These are phyloP conservation scores for Pontederia crassipes DNA, from an alignment of 176 grass and related monocot species.

Conservation along the genomic window DNA sequence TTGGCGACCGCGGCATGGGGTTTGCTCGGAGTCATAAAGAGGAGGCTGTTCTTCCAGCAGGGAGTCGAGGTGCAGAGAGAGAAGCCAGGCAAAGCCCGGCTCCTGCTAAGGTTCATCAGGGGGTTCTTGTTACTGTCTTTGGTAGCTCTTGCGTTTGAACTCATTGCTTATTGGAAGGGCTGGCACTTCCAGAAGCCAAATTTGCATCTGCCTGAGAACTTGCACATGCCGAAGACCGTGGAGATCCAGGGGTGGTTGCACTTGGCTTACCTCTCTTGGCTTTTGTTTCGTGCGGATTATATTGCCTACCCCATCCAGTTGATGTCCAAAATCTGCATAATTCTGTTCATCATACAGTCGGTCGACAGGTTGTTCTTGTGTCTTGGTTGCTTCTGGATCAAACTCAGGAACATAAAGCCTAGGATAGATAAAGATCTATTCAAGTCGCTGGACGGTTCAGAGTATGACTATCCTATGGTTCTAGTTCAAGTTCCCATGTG, in stretches of 20 bases:
- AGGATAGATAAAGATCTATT: slow-evolving; percentile 40
- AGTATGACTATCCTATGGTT: slow-evolving; percentile 56
- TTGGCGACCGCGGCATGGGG: slow-evolving; percentile 32
- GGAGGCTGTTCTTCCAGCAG: slow-evolving; percentile 20
- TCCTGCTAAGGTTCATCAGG: slow-evolving; percentile 52
- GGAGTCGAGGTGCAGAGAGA: neutral
- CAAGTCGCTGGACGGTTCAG: slow-evolving; percentile 29
- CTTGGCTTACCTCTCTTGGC: slow-evolving; percentile 46
- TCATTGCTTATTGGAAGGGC: slow-evolving; percentile 53
- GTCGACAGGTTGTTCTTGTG: slow-evolving; percentile 51
- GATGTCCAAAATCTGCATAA: slow-evolving; percentile 45
- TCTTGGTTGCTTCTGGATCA: slow-evolving; percentile 75
- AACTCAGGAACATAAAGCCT: slow-evolving; percentile 59
- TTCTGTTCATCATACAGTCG: slow-evolving; percentile 57
- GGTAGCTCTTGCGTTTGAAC: slow-evolving; percentile 41
- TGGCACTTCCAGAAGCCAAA: slow-evolving; percentile 47
- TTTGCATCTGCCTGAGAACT: slow-evolving; percentile 16
- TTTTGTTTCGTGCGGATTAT: slow-evolving; percentile 45
- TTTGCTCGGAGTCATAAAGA: slow-evolving; percentile 25
- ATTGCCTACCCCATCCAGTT: slow-evolving; percentile 44
- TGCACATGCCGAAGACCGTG: slow-evolving; percentile 37
- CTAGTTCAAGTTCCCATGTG: slow-evolving; percentile 81
- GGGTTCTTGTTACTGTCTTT: slow-evolving; percentile 41
- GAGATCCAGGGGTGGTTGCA: slow-evolving; percentile 56
- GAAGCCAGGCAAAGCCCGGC: slow-evolving; percentile 15